phyloP scores from a whole-genome alignment of 2,329 filamentous ascomycete species.

The Colletotrichum sp. region DNA sequence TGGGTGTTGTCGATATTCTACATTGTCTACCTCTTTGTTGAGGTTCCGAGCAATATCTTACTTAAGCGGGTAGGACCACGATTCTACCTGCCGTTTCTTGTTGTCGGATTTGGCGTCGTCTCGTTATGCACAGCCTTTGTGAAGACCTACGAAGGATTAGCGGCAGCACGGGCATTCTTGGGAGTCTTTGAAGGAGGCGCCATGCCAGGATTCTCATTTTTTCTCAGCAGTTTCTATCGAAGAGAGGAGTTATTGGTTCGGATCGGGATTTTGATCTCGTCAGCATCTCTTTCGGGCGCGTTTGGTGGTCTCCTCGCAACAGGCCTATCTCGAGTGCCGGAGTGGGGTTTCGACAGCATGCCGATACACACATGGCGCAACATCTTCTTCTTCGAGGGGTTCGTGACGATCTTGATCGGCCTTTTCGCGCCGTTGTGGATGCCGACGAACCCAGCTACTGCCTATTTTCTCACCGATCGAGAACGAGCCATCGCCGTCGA shows the following conservation, averaged over 20 bases:
- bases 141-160: slow-evolving; percentile 48
- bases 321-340: slow-evolving; percentile 54
- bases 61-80: slow-evolving; percentile 59
- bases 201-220: slow-evolving; percentile 63
- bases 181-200: slow-evolving; percentile 63
- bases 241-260: slow-evolving; percentile 60
- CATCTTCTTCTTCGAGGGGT: slow-evolving; percentile 69
- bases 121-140: slow-evolving; percentile 61
- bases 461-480: slow-evolving; percentile 55
- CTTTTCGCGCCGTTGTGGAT: slow-evolving; percentile 55
- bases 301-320: slow-evolving; percentile 63
- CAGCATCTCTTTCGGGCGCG: slow-evolving; percentile 60
- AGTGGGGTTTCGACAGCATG: slow-evolving; percentile 51
- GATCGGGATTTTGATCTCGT: slow-evolving; percentile 60
- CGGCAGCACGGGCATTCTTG: slow-evolving; percentile 52
- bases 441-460: slow-evolving; percentile 52
- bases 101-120: slow-evolving; percentile 60
- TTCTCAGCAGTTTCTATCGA: slow-evolving; percentile 62
- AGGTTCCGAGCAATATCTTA: slow-evolving; percentile 61
- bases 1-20: slow-evolving; percentile 65
- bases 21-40: slow-evolving; percentile 60
- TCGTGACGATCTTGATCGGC: slow-evolving; percentile 56
- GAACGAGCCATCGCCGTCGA: slow-evolving; percentile 59
- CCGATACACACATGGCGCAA: slow-evolving; percentile 59
- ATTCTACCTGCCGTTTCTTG: slow-evolving; percentile 58